Percentiles rank a stretch among this genome's conserved stretches.
These are phyloP conservation scores for Barnettozyma sucrosica DNA, from an alignment of 805 yeast genomes.

Conservation along the genomic window DNA sequence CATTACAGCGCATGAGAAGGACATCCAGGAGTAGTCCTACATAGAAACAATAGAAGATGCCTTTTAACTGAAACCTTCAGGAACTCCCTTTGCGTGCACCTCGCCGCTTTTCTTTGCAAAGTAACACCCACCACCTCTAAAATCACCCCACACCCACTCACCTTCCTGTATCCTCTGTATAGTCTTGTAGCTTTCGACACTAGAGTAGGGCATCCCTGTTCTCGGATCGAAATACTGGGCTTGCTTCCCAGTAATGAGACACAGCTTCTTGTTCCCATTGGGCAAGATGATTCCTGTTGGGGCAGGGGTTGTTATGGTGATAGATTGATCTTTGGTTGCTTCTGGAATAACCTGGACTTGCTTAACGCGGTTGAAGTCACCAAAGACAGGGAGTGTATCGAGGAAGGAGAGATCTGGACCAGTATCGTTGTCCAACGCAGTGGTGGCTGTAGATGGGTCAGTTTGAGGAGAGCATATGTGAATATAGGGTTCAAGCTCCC, in stretches of 20 bases:
- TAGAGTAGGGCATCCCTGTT: slow-evolving; percentile 80
- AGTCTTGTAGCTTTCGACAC: slow-evolving; percentile 72
- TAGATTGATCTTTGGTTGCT: slow-evolving; percentile 41
- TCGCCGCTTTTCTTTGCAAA: slow-evolving; percentile 32
- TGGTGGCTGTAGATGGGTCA: slow-evolving; percentile 13
- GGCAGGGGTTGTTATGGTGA: slow-evolving; percentile 58
- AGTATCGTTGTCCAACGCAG: slow-evolving; percentile 29
- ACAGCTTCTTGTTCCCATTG: slow-evolving; percentile 58
- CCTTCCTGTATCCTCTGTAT: slow-evolving; percentile 53
- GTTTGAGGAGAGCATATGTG: slow-evolving; percentile 31
- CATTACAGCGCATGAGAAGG: slow-evolving; percentile 54
- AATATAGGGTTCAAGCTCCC: slow-evolving; percentile 47
- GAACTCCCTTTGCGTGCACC: slow-evolving; percentile 79
- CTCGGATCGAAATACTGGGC: slow-evolving; percentile 86
- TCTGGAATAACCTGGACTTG: slow-evolving; percentile 40
- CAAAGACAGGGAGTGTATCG: slow-evolving; percentile 47
- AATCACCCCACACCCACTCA: slow-evolving; percentile 48
- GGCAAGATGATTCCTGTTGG: slow-evolving; percentile 71
- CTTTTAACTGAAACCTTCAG: slow-evolving; percentile 61
- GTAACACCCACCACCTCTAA: slow-evolving; percentile 44
- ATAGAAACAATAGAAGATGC: neutral
- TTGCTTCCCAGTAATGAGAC: slow-evolving; percentile 71
- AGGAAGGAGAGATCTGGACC: slow-evolving; percentile 36
- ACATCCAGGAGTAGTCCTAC: slow-evolving; percentile 43
- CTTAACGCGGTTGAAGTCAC: slow-evolving; percentile 41